Evolutionary conservation across 202 grass and related monocot species (phyloP), one percentile per base, ranked within the genome.

Genomic region (Zizania palustris): DNA sequence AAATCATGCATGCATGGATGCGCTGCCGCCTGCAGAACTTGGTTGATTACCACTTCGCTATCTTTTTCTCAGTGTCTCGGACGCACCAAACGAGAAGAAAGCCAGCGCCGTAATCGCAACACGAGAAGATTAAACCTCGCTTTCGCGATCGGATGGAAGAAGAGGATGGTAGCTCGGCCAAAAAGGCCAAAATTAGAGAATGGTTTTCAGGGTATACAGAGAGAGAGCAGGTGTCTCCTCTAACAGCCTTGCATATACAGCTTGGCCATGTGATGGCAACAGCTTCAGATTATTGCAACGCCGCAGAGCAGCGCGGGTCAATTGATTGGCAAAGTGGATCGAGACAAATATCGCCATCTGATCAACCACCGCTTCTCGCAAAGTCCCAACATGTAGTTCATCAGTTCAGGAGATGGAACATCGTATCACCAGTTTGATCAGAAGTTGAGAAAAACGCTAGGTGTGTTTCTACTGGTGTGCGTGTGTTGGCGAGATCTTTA

Each of bases 401-500:
- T 67, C 9, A 20, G 8, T 9, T 21, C 7, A 48, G 16, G n/a
- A 20, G 58, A 38, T 11, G 2, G 3, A 54, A 18, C 16, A 54
- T 15, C n/a, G 16, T 6, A 54, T 54, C 11, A n/a, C 50, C 50
- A 54, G 50, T 7, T 54, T 54, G 1, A 20, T 55, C 28, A 64
- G 33, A 21, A 28, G 28, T 28, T 28, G 1, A 28, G 2, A 28
- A 28, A 28, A 28, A 33, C 7, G 42, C 9, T n/a, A n/a, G n/a
- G n/a, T 34, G 34, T 55, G 15, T 53, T 40, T 28, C 73, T 65
- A 76, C 21, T 2, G 22, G 11, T 55, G 18, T 60, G 11, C 45
- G 18, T 60, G 59, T 16, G 22, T 46, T 70, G 65, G 28, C 81
- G 20, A 40, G 18, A 79, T 60, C 69, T 59, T 51, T 51, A 48